Evolutionary conservation across 345 rosid genomes (phyloP).

Genomic region (Heritiera littoralis): DNA sequence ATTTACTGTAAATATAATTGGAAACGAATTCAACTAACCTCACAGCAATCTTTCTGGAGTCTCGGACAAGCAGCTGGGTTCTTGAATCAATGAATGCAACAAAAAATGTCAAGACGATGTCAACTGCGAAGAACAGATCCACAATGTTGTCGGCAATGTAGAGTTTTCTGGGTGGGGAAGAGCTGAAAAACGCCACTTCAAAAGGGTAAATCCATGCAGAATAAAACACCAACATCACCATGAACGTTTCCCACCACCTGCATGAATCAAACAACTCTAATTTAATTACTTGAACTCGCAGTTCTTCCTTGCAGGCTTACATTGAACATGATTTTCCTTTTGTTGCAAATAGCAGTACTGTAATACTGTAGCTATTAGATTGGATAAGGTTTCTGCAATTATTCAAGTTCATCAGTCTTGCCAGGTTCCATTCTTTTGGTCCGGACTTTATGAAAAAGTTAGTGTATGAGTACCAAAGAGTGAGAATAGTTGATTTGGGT

Average conservation of each 20-base stretch:
- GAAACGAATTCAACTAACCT: slow-evolving; percentile 44
- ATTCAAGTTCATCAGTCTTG: no score
- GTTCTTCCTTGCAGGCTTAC: no score
- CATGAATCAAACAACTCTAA: neutral
- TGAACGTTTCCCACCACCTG: slow-evolving; percentile 85
- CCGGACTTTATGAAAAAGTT: no score
- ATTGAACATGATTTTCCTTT: no score
- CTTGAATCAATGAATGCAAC: slow-evolving; percentile 68
- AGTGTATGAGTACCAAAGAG: no score
- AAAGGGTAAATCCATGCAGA: slow-evolving; percentile 86
- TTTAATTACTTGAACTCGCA: neutral
- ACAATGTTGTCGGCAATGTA: slow-evolving; percentile 71
- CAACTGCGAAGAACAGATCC: slow-evolving; percentile 73
- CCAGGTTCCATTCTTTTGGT: no score
- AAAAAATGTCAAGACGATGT: slow-evolving; percentile 76
- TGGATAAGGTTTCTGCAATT: no score
- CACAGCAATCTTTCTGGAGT: slow-evolving; percentile 55
- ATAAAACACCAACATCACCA: slow-evolving; percentile 85
- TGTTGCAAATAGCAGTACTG: no score
- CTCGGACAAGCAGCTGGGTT: slow-evolving; percentile 72
- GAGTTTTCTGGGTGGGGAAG: slow-evolving; percentile 41
- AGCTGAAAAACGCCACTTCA: slow-evolving; percentile 66
- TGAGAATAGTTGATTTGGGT: no score
- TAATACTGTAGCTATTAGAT: no score
- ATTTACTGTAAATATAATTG: neutral